Percentiles rank a stretch among this genome's conserved stretches.
Conservation (phyloP, 1,284 basidiomycete species). For the Volvariella volvacea region DNA sequence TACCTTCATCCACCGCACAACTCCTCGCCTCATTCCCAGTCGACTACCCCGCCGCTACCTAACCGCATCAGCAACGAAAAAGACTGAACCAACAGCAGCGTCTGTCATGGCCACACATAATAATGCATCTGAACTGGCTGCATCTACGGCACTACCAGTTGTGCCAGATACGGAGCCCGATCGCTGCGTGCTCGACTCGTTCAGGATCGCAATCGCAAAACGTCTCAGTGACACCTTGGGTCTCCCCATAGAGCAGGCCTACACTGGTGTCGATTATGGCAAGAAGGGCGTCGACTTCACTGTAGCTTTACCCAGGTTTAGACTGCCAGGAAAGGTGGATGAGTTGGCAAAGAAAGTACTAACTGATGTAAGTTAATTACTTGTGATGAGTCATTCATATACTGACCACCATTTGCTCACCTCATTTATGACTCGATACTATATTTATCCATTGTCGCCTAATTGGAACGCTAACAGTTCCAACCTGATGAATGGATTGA, state of each 20-base stretch:
- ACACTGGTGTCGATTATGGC: slow-evolving; percentile 81
- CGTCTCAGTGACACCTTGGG: slow-evolving; percentile 68
- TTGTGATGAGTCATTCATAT: background rate
- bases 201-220: slow-evolving; percentile 80
- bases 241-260: slow-evolving; percentile 71
- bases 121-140: too few relatives aligned
- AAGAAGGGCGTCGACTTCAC: slow-evolving; percentile 93
- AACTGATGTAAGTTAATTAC: slow-evolving; percentile 51
- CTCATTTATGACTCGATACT: background rate
- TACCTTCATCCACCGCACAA: too few relatives aligned
- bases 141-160: slow-evolving; percentile 29
- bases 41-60: too few relatives aligned
- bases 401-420: slow-evolving; percentile 1
- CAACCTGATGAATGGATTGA: slow-evolving; percentile 63
- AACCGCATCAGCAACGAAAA: too few relatives aligned
- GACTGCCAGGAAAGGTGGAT: slow-evolving; percentile 79
- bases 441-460: background rate
- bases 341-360: slow-evolving; percentile 74
- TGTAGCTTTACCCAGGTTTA: slow-evolving; percentile 87
- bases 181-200: slow-evolving; percentile 74
- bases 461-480: slow-evolving; percentile 38
- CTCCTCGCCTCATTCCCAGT: too few relatives aligned
- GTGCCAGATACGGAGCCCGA: slow-evolving; percentile 68
- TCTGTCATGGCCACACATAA: too few relatives aligned
- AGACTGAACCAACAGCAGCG: too few relatives aligned